Evolutionary conservation across 2,329 filamentous ascomycete genomes (phyloP).

Genomic region (Neurospora sp.): DNA sequence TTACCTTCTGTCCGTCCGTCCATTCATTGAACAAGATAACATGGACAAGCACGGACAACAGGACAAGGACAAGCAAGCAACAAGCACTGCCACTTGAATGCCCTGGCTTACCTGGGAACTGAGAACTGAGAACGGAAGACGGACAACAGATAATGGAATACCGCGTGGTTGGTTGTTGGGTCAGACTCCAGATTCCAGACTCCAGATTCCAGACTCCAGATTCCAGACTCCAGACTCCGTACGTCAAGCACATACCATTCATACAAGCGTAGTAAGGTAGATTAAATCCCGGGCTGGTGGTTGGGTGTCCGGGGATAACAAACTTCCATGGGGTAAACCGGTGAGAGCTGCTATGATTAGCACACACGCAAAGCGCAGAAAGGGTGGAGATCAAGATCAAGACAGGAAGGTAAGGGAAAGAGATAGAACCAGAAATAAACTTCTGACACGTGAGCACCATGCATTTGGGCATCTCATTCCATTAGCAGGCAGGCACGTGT

Average conservation of each 20-base stretch:
- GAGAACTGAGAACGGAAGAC: background rate
- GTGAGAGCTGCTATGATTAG: background rate
- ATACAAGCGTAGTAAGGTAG: background rate
- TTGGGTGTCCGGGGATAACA: background rate
- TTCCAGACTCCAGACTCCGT: background rate
- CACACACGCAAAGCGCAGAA: background rate
- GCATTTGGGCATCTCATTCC: background rate
- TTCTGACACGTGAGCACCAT: background rate
- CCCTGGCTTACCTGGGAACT: background rate
- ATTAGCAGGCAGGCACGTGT: background rate
- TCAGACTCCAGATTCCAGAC: background rate
- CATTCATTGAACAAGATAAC: background rate
- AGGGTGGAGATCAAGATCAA: background rate
- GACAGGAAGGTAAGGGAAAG: background rate
- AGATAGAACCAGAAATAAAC: background rate
- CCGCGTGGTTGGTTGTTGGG: background rate
- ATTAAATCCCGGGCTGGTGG: background rate
- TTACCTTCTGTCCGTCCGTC: background rate
- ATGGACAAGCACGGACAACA: background rate
- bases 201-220: background rate
- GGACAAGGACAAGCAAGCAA: background rate
- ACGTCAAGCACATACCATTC: background rate
- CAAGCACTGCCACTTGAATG: background rate
- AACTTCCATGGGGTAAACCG: background rate
- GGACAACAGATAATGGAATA: background rate